A percentile compares a stretch with the other conserved stretches of the same genome.
These are phyloP conservation scores for Botrytis tulipae DNA, from an alignment of 2,329 filamentous ascomycete species.

Conservation along the genomic window DNA sequence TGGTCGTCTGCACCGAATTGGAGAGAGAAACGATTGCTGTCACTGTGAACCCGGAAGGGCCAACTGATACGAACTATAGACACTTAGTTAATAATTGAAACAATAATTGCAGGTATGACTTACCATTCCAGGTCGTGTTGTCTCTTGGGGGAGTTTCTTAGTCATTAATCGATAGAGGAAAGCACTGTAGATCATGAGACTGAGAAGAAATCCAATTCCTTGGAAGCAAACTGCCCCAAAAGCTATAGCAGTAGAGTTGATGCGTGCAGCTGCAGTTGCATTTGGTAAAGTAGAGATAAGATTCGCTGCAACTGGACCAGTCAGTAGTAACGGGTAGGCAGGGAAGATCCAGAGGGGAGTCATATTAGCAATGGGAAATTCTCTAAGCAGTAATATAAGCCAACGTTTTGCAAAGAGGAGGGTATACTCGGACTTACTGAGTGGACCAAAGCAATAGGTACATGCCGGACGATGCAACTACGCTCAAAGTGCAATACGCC, in stretches of 20 bases:
- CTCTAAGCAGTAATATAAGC: slow-evolving; percentile 37
- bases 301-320: slow-evolving; percentile 66
- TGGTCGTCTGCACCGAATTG: slow-evolving; percentile 30
- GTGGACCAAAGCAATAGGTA: slow-evolving; percentile 72
- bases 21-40: slow-evolving; percentile 50
- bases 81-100: neutral
- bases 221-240: slow-evolving; percentile 51
- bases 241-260: slow-evolving; percentile 48
- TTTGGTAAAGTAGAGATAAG: slow-evolving; percentile 43
- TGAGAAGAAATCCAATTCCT: slow-evolving; percentile 55
- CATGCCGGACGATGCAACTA: slow-evolving; percentile 65
- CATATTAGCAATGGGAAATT: slow-evolving; percentile 73
- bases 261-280: slow-evolving; percentile 39
- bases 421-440: slow-evolving; percentile 43
- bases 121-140: slow-evolving; percentile 70
- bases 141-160: slow-evolving; percentile 76
- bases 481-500: slow-evolving; percentile 68
- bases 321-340: slow-evolving; percentile 75
- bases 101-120: slow-evolving; percentile 17
- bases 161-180: slow-evolving; percentile 88
- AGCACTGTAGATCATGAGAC: slow-evolving; percentile 77
- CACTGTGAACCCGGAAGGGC: slow-evolving; percentile 62
- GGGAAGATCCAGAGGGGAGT: slow-evolving; percentile 88
- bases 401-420: neutral
- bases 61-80: slow-evolving; percentile 71